phyloP scores from a whole-genome alignment of 2,329 filamentous ascomycete genomes.

The Zymoseptoria pseudotritici region DNA sequence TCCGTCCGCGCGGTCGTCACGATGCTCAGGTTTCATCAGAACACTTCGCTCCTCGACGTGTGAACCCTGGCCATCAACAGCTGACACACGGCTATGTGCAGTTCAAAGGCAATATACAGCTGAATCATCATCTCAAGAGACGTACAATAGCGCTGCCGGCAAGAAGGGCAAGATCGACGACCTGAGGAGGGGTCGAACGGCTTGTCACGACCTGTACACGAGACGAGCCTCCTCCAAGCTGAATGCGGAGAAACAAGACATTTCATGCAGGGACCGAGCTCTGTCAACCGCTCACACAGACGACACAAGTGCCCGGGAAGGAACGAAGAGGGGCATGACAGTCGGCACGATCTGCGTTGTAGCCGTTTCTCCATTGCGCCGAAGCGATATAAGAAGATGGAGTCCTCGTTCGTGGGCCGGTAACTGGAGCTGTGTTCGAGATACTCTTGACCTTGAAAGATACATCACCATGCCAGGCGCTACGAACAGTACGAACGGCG shows the following conservation, averaged over 20 bases:
- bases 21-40: no score
- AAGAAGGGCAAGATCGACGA: background rate
- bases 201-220: background rate
- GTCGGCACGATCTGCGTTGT: background rate
- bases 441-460: background rate
- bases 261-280: background rate
- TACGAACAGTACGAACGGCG: slow-evolving; percentile 11
- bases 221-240: background rate
- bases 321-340: background rate
- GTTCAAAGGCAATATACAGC: no score
- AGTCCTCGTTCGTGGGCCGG: no score
- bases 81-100: no score
- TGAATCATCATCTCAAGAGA: background rate
- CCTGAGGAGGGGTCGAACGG: background rate
- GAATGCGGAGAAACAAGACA: background rate
- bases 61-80: no score
- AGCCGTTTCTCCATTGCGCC: background rate
- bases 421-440: no score
- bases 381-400: background rate
- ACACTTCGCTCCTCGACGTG: no score
- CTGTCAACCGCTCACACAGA: background rate
- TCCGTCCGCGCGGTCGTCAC: no score
- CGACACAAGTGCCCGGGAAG: background rate
- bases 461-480: slow-evolving; percentile 9
- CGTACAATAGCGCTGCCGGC: background rate